Conservation (phyloP, 129 eudicot genomes). For the Flaveria bidentis region DNA sequence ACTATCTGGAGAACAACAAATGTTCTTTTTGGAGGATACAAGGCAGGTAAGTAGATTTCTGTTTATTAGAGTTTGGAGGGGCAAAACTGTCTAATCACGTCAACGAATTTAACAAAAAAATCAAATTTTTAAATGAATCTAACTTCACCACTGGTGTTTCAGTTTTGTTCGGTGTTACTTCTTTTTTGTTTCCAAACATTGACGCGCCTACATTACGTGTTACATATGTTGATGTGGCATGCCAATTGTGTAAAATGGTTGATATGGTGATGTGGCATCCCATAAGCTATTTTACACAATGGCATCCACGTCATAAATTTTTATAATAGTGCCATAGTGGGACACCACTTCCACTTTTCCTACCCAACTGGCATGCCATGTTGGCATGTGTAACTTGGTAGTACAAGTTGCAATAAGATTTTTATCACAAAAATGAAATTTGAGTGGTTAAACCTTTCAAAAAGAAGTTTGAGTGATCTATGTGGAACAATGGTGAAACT, state of each 20-base stretch:
- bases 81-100: conserved; percentile 5
- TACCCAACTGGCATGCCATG: too few species aligned
- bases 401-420: too few species aligned
- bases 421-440: too few species aligned
- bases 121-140: not conserved
- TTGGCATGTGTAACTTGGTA: too few species aligned
- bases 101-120: not conserved
- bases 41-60: conserved; percentile 47
- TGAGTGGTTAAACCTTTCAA: not conserved
- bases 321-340: too few species aligned
- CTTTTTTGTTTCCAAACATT: not conserved
- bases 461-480: too few species aligned
- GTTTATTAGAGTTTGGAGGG: not conserved
- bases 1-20: conserved; percentile 69
- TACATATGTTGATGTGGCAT: not conserved
- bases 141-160: not conserved
- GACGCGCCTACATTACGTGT: not conserved
- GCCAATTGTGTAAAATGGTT: too few species aligned
- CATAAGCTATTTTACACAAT: too few species aligned
- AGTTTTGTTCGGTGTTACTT: not conserved
- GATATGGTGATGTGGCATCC: too few species aligned
- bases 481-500: too few species aligned
- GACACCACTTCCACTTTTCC: too few species aligned
- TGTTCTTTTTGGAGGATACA: conserved; percentile 62
- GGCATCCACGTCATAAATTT: too few species aligned